phyloP scores from a whole-genome alignment of 2,329 filamentous ascomycete species.

The Cladosporium sp. region DNA sequence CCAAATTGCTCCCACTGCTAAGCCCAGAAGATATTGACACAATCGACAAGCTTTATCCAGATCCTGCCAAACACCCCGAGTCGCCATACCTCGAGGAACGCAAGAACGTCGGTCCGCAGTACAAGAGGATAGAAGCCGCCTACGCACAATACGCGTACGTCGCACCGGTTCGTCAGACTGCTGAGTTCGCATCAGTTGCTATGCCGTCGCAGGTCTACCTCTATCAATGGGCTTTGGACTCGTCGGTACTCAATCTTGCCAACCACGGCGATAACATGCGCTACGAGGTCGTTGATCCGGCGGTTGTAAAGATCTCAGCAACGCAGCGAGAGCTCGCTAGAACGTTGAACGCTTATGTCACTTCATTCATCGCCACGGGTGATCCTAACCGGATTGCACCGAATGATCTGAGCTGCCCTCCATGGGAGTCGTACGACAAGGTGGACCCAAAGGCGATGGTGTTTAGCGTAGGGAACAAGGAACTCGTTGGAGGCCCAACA shows the following conservation, averaged over 20 bases:
- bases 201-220: slow-evolving; percentile 45
- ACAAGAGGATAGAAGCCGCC: slow-evolving; percentile 54
- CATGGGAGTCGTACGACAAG: slow-evolving; percentile 24
- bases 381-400: slow-evolving; percentile 28
- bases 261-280: slow-evolving; percentile 34
- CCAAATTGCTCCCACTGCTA: slow-evolving; percentile 56
- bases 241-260: slow-evolving; percentile 28
- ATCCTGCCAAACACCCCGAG: slow-evolving; percentile 43
- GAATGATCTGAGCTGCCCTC: slow-evolving; percentile 19
- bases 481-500: slow-evolving; percentile 37
- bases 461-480: slow-evolving; percentile 59
- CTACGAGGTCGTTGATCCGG: slow-evolving; percentile 30
- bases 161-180: slow-evolving; percentile 59
- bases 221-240: slow-evolving; percentile 59
- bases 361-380: slow-evolving; percentile 31
- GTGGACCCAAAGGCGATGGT: slow-evolving; percentile 37
- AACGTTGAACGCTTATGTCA: slow-evolving; percentile 29
- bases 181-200: slow-evolving; percentile 37
- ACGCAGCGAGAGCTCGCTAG: slow-evolving; percentile 30
- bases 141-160: slow-evolving; percentile 64
- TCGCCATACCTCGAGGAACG: slow-evolving; percentile 41
- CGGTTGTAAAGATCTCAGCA: slow-evolving; percentile 21
- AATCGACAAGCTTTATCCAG: slow-evolving; percentile 60
- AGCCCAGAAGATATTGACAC: slow-evolving; percentile 48
- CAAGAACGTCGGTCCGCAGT: slow-evolving; percentile 50